A percentile compares a stretch with the other conserved stretches of the same genome.
Evolutionary conservation across 2,329 filamentous ascomycete species (phyloP).

Genomic region (Colletotrichum higginsianum): DNA sequence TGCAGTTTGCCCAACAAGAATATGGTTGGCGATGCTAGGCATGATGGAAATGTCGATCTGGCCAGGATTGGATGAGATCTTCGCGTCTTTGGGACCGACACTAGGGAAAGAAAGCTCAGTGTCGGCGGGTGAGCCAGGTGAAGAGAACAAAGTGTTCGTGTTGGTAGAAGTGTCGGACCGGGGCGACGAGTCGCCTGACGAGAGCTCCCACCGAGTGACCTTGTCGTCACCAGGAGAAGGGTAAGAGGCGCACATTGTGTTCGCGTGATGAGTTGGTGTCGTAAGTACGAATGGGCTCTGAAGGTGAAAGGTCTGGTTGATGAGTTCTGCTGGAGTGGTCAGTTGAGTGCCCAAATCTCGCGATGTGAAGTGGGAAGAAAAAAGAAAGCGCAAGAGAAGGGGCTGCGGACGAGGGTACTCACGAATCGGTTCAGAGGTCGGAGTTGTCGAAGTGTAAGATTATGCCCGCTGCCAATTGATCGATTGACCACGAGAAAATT

Average conservation of each 20-base stretch:
- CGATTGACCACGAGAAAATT: not conserved
- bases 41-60: no score
- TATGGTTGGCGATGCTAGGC: no score
- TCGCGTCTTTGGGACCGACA: rapidly evolving
- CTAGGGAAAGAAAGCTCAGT: not conserved
- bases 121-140: not conserved
- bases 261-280: not conserved
- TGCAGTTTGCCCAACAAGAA: no score
- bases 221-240: not conserved
- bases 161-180: conserved; percentile 3
- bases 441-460: not conserved
- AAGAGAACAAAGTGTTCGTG: conserved; percentile 10
- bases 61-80: no score
- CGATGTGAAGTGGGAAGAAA: not conserved
- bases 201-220: conserved; percentile 10
- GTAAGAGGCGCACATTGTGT: conserved; percentile 20
- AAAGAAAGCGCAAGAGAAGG: not conserved
- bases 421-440: not conserved
- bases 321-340: not conserved
- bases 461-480: not conserved
- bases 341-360: not conserved
- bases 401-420: not conserved
- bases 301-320: not conserved
- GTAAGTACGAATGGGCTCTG: not conserved
- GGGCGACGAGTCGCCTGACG: conserved; percentile 21